Evolutionary conservation across 805 yeast genomes (phyloP), one percentile per base, ranked within the genome.

Genomic region (Wickerhamomyces ciferrii): DNA sequence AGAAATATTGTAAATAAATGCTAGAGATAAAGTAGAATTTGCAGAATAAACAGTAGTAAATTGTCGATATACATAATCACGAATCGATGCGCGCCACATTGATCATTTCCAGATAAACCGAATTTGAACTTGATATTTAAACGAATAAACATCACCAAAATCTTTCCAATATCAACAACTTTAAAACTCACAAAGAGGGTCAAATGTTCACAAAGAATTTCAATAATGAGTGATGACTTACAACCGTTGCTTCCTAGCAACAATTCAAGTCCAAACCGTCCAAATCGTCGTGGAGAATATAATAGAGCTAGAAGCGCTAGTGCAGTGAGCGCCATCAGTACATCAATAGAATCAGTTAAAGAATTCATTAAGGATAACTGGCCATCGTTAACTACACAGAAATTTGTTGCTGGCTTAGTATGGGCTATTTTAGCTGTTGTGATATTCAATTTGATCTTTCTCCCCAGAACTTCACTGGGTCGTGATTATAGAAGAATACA

Each of bases 391-490:
- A 49, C 53, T 10, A 48, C 58, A 2, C 42, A 47, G 27, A 50
- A 54, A 23, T 54, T 57, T 44, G 41, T 53, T 4, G 62, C 61
- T 0, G 51, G 54, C 6, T 31, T 53, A 2, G 36, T 56, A 3
- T 60, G 61, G 61, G 61, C 56, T 1, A 4, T 55, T 2, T 37
- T 56, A 17, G 62, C 44, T 43, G 63, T 53, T 15, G 61, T 35
- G 25, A 57, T 44, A 41, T 80, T 86, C 59, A 78, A 86, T 37
- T 68, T 87, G 43, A 78, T 84, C 0, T 90, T 90, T 60, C 69
- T 89, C 15, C 97, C 96, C 2, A 65, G 96, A 47, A 87, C 97
- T 1, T 87, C 96, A 2, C 68, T 88, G 18, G 79, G 85, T 43
- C 69, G 96, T 52, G 97, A 91, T 63, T 79, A 86, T 56, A 75